These are phyloP conservation scores for Pyrenophora tritici-repentis DNA, from an alignment of 2,329 filamentous ascomycete species.

Conservation along the genomic window DNA sequence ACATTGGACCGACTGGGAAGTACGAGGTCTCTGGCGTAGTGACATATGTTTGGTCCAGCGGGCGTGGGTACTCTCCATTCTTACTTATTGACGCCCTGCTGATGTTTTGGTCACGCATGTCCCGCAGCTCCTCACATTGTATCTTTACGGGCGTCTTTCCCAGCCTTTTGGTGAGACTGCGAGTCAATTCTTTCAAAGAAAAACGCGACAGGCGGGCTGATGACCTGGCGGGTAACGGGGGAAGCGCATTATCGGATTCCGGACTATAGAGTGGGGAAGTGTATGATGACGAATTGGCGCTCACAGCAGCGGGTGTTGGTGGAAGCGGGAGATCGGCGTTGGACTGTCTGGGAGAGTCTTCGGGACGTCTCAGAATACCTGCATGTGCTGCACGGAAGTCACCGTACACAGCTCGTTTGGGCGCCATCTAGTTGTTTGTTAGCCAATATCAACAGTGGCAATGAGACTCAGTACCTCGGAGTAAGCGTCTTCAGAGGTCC, in stretches of 20 bases:
- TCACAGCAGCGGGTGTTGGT: slow-evolving; percentile 34
- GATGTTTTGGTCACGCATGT: slow-evolving; percentile 20
- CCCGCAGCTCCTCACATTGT: slow-evolving; percentile 31
- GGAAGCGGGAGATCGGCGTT: slow-evolving; percentile 27
- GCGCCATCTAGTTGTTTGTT: slow-evolving; percentile 36
- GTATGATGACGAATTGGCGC: slow-evolving; percentile 35
- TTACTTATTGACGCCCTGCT: slow-evolving; percentile 17
- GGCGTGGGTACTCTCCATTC: slow-evolving; percentile 26
- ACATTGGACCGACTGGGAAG: slow-evolving; percentile 24
- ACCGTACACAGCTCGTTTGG: slow-evolving; percentile 35
- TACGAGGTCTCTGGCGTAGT: slow-evolving; percentile 22
- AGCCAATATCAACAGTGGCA: background rate
- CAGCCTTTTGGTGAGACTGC: slow-evolving; percentile 34
- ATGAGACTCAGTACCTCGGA: slow-evolving; percentile 21
- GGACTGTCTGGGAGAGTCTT: slow-evolving; percentile 19
- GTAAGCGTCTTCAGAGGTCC: slow-evolving; percentile 29
- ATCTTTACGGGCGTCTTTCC: slow-evolving; percentile 18
- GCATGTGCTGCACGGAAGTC: slow-evolving; percentile 38
- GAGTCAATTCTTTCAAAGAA: slow-evolving; percentile 39
- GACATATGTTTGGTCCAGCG: slow-evolving; percentile 26
- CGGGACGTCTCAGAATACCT: slow-evolving; percentile 32
- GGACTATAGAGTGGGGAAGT: slow-evolving; percentile 34
- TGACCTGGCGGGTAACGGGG: slow-evolving; percentile 26
- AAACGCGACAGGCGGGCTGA: slow-evolving; percentile 33
- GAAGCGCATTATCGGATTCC: slow-evolving; percentile 26